Base-by-base conservation (phyloP, 176 grass and related monocot species). In the Lolium perenne region DNA sequence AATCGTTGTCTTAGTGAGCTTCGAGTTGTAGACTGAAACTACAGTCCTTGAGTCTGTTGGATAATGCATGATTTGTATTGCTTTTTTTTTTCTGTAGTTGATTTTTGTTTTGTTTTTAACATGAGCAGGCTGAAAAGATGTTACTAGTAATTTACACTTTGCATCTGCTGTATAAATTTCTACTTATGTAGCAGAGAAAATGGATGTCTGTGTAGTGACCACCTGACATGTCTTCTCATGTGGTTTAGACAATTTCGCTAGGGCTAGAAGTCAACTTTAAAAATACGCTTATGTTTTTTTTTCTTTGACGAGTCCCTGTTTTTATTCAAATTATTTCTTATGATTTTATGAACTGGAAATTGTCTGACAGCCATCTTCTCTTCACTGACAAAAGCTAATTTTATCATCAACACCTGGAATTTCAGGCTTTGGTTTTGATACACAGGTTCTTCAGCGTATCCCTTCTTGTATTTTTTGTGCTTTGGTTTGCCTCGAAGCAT, bases 401-500 rank as follows among this genome's bases (percentile, higher is more conserved):
- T 6, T 47, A 10, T 87, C 25, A 57, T 16, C 1, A 66, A 11
- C 75, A 21, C 83, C 45, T 85, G 21, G 77, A 65, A 75, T 92
- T 97, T 88, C 91, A 97, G 95, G 95, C 93, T 83, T 83, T 98
- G 88, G 78, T 92, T 77, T 75, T 95, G 74, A 95, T 98, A 92
- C 93, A 94, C 54, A 92, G 93, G 41, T 98, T 98, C 86, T 98
- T 98, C 75, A 84, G 93, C 88, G 83, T 98, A 41, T 98, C 95
- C 54, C 93, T 98, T 86, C 51, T 98, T 69, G 57, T 83, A 81
- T 98, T 98, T 86, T 95, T 98, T 71, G 17, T 91, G 82, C 93
- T 98, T 77, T 98, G 95, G 95, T 68, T 84, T 91, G 66, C 81
- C 17, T 95, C 95, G n/a, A 90, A 84, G n/a, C 85, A 93, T 65